A percentile compares a stretch with the other conserved stretches of the same genome.
Conservation (phyloP, 768 basidiomycete genomes). For the Termitomyces sp. region DNA sequence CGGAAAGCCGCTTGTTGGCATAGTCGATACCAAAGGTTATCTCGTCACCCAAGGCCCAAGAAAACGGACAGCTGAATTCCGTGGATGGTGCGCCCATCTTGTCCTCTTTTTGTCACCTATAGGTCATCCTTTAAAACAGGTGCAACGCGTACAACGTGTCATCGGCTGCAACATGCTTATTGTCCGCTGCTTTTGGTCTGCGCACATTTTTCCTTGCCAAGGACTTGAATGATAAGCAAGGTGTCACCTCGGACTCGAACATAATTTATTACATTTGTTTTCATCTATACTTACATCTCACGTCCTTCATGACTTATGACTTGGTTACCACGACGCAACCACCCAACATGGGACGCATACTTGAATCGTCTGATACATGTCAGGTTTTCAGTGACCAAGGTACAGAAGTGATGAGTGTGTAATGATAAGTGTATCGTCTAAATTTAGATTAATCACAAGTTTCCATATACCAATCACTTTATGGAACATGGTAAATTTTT, state of each 20-base stretch:
- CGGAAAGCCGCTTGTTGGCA: slow-evolving; percentile 51
- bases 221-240: slow-evolving; percentile 58
- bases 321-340: not conserved
- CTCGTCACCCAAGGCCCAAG: slow-evolving; percentile 62
- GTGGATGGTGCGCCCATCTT: slow-evolving; percentile 51
- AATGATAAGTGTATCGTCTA: too few species aligned
- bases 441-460: slow-evolving; percentile 3
- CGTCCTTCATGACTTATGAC: not conserved
- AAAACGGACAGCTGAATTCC: slow-evolving; percentile 49
- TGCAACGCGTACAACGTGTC: slow-evolving; percentile 69
- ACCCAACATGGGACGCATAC: too few species aligned
- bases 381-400: too few species aligned
- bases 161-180: slow-evolving; percentile 55
- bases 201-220: slow-evolving; percentile 64
- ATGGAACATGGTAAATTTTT: slow-evolving; percentile 6
- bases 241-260: slow-evolving; percentile 55
- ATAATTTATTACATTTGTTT: slow-evolving; percentile 4
- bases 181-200: slow-evolving; percentile 50
- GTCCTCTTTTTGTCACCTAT: not conserved
- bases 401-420: not conserved
- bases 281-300: not conserved
- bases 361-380: too few species aligned
- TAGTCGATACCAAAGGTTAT: slow-evolving; percentile 52
- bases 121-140: slow-evolving; percentile 31
- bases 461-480: not conserved